Evolutionary conservation across 2,329 filamentous ascomycete genomes (phyloP), one percentile per base, ranked within the genome.

Genomic region (Epichloe sp.): DNA sequence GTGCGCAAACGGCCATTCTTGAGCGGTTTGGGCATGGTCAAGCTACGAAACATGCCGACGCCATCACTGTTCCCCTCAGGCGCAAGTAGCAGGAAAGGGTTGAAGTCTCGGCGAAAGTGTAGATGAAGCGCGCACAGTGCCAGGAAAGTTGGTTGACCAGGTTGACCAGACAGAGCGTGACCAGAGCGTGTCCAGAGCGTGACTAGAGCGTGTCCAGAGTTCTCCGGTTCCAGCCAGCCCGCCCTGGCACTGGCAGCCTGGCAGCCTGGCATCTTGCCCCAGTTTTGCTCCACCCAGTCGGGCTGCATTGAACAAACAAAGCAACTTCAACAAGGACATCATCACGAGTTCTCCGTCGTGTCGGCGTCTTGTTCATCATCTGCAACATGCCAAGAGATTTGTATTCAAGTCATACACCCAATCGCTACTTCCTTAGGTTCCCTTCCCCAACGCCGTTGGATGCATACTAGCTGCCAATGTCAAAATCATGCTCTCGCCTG

Each of bases 41-140:
- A 44, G 34, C 35, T 17, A 23, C 47, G 47, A 31, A 49, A 60
- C 63, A 66, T 66, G 50, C 49, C 60, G 55, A 53, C 53, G 62
- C 63, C 63, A 64, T 65, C 53, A 57, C 63, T 58, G 50, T 14
- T 44, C 50, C 23, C 48, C 19, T 17, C 21, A 11, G 35, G 36
- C 48, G 36, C 21, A 21, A 23, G 12, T 17, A 21, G 34, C 48
- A 44, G 35, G 23, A 21, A 23, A 26, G 10, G 3, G n/a, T 15
- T 7, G 1, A 6, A 14, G 36, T 37, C 5, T 37, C 11, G 36
- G 19, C 19, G 19, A 3, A 21, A 21, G n/a, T n/a, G 40, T 42
- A 42, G 40, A 42, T 21, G n/a, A 42, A 21, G 17, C n/a, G 40
- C 11, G 6, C 14, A 14, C 14, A 15, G 37, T 31, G 26, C 26